Evolutionary conservation across 179 eudicot species (phyloP).

Genomic region (Heliamphora pulchella): DNA sequence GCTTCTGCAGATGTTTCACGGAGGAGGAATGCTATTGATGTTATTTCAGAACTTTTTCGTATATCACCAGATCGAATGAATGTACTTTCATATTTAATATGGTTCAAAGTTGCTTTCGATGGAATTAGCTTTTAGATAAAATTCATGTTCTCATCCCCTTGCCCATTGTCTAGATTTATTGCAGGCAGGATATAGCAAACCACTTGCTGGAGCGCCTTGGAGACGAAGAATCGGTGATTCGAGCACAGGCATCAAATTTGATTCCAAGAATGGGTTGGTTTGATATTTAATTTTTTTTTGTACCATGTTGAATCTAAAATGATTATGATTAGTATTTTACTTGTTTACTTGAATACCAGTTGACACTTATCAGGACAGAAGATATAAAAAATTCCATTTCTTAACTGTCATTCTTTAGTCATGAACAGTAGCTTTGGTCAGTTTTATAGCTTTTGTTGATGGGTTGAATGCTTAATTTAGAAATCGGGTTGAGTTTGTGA

Average conservation of each 20-base stretch:
- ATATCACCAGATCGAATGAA: slow-evolving; percentile 30
- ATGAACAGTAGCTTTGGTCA: slow-evolving; percentile 4
- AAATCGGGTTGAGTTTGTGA: not conserved
- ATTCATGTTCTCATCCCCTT: not conserved
- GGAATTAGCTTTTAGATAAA: slow-evolving; percentile 6
- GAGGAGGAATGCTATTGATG: slow-evolving; percentile 60
- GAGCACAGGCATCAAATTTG: slow-evolving; percentile 40
- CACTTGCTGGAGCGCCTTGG: slow-evolving; percentile 48
- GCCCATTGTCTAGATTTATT: slow-evolving; percentile 13
- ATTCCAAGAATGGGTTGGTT: slow-evolving; percentile 57
- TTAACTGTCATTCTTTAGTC: not conserved
- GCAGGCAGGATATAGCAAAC: slow-evolving; percentile 54
- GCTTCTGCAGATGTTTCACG: slow-evolving; percentile 40
- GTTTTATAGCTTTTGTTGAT: not conserved
- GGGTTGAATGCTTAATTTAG: not conserved
- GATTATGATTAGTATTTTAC: not conserved
- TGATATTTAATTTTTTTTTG: not conserved
- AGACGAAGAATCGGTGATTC: slow-evolving; percentile 50
- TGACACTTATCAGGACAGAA: not conserved
- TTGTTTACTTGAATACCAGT: not conserved
- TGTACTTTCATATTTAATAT: slow-evolving; percentile 24
- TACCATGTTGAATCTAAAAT: not conserved
- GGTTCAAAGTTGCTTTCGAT: slow-evolving; percentile 23
- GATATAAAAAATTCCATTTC: too few relatives aligned
- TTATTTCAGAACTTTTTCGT: slow-evolving; percentile 46